Evolutionary conservation across 305 asterid genomes (phyloP), one percentile per base, ranked within the genome.

Genomic region (Ilex paraguariensis): DNA sequence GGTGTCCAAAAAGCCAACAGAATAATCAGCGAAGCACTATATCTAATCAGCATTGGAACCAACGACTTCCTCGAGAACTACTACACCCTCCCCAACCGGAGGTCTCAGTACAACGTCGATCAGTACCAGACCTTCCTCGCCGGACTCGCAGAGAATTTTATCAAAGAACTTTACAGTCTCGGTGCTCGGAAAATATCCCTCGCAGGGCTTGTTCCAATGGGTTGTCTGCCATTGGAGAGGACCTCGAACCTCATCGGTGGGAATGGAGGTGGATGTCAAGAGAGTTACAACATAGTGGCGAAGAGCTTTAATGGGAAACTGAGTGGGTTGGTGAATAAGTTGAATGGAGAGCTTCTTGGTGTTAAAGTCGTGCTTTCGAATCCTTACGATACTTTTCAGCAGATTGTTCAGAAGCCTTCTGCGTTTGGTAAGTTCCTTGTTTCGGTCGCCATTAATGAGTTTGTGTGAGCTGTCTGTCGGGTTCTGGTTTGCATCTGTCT

Each of bases 31-130:
- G 30, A 54, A 17, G 57, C 57, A 3, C 31, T 54, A 15, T 54
- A 54, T 54, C 31, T 54, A 14, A 17, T 54, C 11, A 54, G 57
- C 30, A 0, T 54, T 7, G 57, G 57, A 54, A 54, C 57, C 13
- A 54, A 54, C n/a, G 57, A 54, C 32, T 54, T 54, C 57, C 57
- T 54, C 3, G 57, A 54, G 57, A 54, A 54, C 13, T 54, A 54
- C n/a, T 54, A 54, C 30, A 28, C 57, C 13, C 57, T 54, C 11
- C 57, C 57, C 28, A 15, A 17, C 21, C 1, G 57, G 3, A 5
- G 30, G 32, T 54, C 32, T 10, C 57, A 54, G 52, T 46, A 46
- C 52, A 46, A 13, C 15, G 13, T 54, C 7, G 57, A 54, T 15
- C 31, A 54, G 13, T 54, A 54, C 32, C 31, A 54, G 30, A 6